Conservation (phyloP, 2,329 filamentous ascomycete genomes). For the Calonectria pteridis region DNA sequence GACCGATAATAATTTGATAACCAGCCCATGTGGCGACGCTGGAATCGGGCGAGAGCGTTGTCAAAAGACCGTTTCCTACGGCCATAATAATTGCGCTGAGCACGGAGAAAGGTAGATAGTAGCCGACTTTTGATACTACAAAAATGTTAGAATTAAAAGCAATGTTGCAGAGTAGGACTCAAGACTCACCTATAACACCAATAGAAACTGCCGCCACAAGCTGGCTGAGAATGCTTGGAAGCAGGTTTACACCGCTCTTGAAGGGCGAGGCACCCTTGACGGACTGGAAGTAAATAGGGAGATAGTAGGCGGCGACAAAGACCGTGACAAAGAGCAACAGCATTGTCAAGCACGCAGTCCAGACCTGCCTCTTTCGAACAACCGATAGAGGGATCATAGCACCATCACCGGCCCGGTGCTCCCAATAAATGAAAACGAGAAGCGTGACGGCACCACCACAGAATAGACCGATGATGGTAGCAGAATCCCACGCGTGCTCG, state of each 20-base stretch:
- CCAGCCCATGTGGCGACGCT: slow-evolving; percentile 56
- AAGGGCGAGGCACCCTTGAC: slow-evolving; percentile 52
- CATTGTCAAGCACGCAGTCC: slow-evolving; percentile 54
- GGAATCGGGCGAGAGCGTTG: slow-evolving; percentile 54
- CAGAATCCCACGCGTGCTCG: slow-evolving; percentile 59
- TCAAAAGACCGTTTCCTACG: slow-evolving; percentile 56
- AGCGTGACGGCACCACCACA: slow-evolving; percentile 55
- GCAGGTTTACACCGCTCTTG: slow-evolving; percentile 44
- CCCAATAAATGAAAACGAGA: slow-evolving; percentile 59
- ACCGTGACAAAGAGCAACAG: slow-evolving; percentile 58
- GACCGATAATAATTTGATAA: slow-evolving; percentile 56
- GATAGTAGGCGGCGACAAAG: slow-evolving; percentile 60
- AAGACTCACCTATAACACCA: slow-evolving; percentile 38
- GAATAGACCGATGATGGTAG: slow-evolving; percentile 60
- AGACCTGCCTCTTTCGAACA: slow-evolving; percentile 57
- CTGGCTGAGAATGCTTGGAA: slow-evolving; percentile 45
- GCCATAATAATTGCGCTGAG: slow-evolving; percentile 47
- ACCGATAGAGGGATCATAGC: slow-evolving; percentile 65
- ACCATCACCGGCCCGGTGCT: slow-evolving; percentile 56
- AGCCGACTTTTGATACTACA: slow-evolving; percentile 50
- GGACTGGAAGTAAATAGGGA: slow-evolving; percentile 66
- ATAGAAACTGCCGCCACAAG: slow-evolving; percentile 39
- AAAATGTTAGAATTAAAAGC: neutral
- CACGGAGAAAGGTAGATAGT: slow-evolving; percentile 59
- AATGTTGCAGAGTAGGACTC: too few relatives aligned